Evolutionary conservation across 257 asterid species (phyloP).

Genomic region (Verbascum thapsus): DNA sequence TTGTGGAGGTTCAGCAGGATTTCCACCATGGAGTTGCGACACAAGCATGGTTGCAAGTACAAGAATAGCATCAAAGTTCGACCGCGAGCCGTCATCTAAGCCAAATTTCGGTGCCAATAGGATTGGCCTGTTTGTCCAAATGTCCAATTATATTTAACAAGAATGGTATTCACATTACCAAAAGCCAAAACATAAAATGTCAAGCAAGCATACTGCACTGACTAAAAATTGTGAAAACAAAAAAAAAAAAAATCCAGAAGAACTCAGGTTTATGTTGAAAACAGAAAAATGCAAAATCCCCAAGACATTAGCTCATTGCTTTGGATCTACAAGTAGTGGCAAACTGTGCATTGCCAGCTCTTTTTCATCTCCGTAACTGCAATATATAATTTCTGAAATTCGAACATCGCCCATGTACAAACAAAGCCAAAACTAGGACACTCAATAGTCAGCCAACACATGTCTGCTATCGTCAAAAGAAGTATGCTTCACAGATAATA

Average conservation of each 20-base stretch:
- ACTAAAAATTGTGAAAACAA: neutral
- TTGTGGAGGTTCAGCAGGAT: constrained; percentile 49
- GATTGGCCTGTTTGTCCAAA: constrained; percentile 74
- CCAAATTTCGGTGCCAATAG: constrained; percentile 90
- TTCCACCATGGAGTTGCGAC: constrained; percentile 66
- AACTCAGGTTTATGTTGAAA: constrained; percentile 9
- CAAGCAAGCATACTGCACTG: constrained; percentile 28
- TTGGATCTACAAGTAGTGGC: constrained; percentile 1
- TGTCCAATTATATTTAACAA: constrained; percentile 27
- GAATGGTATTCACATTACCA: constrained; percentile 5
- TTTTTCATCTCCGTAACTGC: neutral
- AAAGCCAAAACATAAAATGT: constrained; percentile 19
- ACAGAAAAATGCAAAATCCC: constrained; percentile 14
- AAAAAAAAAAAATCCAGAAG: neutral
- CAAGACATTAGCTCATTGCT: constrained; percentile 22
- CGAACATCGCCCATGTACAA: constrained; percentile 11
- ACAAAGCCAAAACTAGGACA: constrained; percentile 14
- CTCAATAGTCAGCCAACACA: neutral
- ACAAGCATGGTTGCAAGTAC: constrained; percentile 96
- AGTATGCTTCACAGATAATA: constrained; percentile 28
- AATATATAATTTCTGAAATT: constrained; percentile 7
- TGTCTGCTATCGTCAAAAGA: neutral
- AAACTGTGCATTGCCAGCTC: constrained; percentile 6
- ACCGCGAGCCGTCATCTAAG: constrained; percentile 62
- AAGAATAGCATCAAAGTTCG: constrained; percentile 85